Base-by-base conservation (phyloP, 495 filamentous ascomycete genomes). In the Hyaloscypha bicolor region DNA sequence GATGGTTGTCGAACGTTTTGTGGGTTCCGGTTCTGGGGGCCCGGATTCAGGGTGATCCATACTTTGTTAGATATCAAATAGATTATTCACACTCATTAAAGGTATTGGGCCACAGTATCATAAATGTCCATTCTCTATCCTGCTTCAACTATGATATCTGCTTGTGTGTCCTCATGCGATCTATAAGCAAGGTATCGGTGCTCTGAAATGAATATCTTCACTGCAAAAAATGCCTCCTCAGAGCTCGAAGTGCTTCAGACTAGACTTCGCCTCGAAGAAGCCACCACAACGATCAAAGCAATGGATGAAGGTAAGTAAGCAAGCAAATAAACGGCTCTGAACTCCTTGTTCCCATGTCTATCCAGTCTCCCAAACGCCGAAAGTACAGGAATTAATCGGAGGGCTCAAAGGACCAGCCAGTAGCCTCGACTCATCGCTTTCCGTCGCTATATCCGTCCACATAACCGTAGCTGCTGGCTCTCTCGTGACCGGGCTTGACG, bases 401-500 rank as follows among this genome's bases (percentile, higher is more conserved):
- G 22, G 32, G 14, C 30, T 37, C 25, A 21, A 53, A 25, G 53
- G 55, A 66, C 33, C 56, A 56, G 42, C 55, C 64, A 37, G 29
- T n/a, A 65, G 56, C 52, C 55, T 6, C 45, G 9, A 45, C 31
- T 35, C 55, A 65, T 62, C 63, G 51, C 37, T 33, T n/a, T 45
- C 68, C 55, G 62, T 62, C 63, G 53, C 51, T 32, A 19, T 55
- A 70, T 72, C 64, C 68, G 56, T 71, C 71, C 35, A 72, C 5
- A 62, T 69, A 66, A 0, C 71, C 73, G 31, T 75, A 68, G 59
- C 59, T 65, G 25, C 66, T 70, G 9, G 9, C 39, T 55, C 73
- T 64, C 56, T 65, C 63, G 48, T 75, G 73, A 11, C 73, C 71
- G 12, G 62, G 61, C 3, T 74, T 55, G 29, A 48, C 11, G 31